phyloP scores from a whole-genome alignment of 441 rosid genomes.

The Pelargonium citronellum region DNA sequence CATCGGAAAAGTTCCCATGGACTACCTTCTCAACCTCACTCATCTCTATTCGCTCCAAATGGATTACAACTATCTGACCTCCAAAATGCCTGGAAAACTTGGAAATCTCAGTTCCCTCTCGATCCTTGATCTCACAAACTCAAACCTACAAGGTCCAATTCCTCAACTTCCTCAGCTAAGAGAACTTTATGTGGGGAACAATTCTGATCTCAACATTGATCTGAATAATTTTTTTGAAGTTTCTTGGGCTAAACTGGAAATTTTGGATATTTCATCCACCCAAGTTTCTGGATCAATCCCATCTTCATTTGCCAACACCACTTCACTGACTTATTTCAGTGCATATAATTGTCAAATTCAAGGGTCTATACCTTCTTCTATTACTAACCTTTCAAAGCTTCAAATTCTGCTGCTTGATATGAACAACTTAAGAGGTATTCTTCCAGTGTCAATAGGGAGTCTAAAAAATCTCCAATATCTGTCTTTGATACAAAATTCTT shows the following conservation, averaged over 20 bases:
- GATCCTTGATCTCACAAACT: slow-evolving; percentile 7
- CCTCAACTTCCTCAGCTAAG: slow-evolving; percentile 13
- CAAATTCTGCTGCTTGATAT: background rate
- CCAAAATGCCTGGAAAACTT: background rate
- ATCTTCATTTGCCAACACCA: slow-evolving; percentile 15
- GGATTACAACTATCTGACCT: slow-evolving; percentile 11
- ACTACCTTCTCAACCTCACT: slow-evolving; percentile 11
- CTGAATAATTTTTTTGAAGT: background rate
- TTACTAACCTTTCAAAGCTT: slow-evolving; percentile 21
- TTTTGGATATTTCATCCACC: background rate
- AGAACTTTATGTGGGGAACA: slow-evolving; percentile 9
- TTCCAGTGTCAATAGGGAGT: slow-evolving; percentile 21
- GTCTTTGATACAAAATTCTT: slow-evolving; percentile 6
- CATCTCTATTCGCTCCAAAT: slow-evolving; percentile 4
- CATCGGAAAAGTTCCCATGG: slow-evolving; percentile 4
- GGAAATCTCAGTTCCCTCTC: slow-evolving; percentile 11
- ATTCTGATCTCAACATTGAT: slow-evolving; percentile 5
- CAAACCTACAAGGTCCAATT: slow-evolving; percentile 8
- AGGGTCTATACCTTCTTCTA: slow-evolving; percentile 23
- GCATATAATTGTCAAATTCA: slow-evolving; percentile 21
- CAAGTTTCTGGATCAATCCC: slow-evolving; percentile 11
- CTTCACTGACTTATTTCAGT: slow-evolving; percentile 19
- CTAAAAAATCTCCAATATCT: slow-evolving; percentile 2
- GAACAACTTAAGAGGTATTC: slow-evolving; percentile 14
- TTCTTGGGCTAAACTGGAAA: slow-evolving; percentile 1